phyloP scores from a whole-genome alignment of 2,329 filamentous ascomycete genomes.

The Tolypocladium tundrense region DNA sequence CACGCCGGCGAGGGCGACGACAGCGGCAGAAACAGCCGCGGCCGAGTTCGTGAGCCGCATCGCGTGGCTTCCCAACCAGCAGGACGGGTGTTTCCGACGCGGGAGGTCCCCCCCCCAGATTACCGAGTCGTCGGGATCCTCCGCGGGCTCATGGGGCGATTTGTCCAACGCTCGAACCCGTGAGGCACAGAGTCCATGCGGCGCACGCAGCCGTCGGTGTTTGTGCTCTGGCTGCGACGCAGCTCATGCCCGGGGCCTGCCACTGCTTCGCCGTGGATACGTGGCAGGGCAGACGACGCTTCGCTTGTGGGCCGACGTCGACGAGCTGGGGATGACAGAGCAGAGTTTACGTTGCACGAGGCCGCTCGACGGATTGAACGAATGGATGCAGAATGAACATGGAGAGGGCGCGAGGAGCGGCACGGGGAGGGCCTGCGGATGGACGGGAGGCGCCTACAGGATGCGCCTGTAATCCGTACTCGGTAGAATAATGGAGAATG shows the following conservation, averaged over 20 bases:
- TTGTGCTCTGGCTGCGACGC: background rate
- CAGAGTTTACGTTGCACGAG: background rate
- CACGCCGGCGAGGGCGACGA: constrained; percentile 2
- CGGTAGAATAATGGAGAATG: background rate
- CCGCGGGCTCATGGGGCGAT: constrained; percentile 1
- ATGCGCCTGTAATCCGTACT: background rate
- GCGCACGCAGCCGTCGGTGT: background rate
- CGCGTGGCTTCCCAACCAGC: constrained; percentile 1
- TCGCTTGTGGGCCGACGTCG: background rate
- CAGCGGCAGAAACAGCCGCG: constrained; percentile 2
- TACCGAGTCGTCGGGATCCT: background rate
- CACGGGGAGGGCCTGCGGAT: background rate
- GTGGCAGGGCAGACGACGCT: background rate
- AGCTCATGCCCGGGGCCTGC: background rate
- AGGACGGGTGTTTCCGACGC: background rate
- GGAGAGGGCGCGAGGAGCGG: background rate
- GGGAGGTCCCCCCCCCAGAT: background rate
- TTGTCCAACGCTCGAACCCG: background rate
- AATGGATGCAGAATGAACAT: background rate
- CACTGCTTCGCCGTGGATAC: background rate
- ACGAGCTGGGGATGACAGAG: background rate
- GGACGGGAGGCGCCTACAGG: background rate
- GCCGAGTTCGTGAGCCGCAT: constrained; percentile 5
- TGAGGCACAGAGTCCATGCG: constrained; percentile 1
- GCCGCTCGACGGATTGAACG: background rate